Conservation (phyloP, 768 basidiomycete species). For the Tylopilus vinaceipallidus region DNA sequence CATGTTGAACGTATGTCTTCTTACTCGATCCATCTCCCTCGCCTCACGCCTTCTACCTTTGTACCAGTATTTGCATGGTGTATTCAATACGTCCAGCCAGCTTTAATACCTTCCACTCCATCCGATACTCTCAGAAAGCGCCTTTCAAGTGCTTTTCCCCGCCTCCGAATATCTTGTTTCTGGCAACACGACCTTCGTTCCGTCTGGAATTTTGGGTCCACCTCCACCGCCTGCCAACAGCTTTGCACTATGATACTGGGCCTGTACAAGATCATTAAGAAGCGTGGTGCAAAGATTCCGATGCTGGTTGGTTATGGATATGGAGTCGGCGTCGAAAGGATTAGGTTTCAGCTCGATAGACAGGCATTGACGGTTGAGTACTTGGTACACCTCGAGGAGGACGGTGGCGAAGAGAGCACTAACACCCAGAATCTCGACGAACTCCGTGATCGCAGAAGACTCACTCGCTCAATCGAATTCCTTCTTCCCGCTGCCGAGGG, state of each 20-base stretch:
- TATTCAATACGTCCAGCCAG: slow-evolving; percentile 63
- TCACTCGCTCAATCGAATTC: slow-evolving; percentile 79
- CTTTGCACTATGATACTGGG: slow-evolving; percentile 84
- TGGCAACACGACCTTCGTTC: slow-evolving; percentile 94
- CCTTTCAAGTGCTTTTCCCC: slow-evolving; percentile 31
- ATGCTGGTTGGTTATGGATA: slow-evolving; percentile 75
- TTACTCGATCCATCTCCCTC: slow-evolving; percentile 2
- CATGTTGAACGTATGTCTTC: slow-evolving; percentile 64
- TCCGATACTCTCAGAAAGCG: slow-evolving; percentile 36
- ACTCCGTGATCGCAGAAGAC: slow-evolving; percentile 64
- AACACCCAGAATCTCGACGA: slow-evolving; percentile 55
- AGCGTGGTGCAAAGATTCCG: slow-evolving; percentile 73
- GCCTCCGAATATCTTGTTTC: slow-evolving; percentile 83
- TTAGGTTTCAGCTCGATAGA: slow-evolving; percentile 78
- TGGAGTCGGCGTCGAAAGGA: slow-evolving; percentile 75
- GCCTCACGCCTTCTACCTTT: slow-evolving; percentile 6
- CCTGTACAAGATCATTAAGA: slow-evolving; percentile 75
- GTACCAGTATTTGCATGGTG: slow-evolving; percentile 87
- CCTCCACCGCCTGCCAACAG: slow-evolving; percentile 68
- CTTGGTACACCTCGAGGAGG: slow-evolving; percentile 70
- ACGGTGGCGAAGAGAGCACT: slow-evolving; percentile 24
- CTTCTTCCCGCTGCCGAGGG: slow-evolving; percentile 72
- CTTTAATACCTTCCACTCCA: slow-evolving; percentile 32
- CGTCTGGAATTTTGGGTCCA: slow-evolving; percentile 75
- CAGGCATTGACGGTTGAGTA: slow-evolving; percentile 84